Evolutionary conservation across 768 basidiomycete species (phyloP), one percentile per base, ranked within the genome.

Genomic region (Russula griseocarnosa): DNA sequence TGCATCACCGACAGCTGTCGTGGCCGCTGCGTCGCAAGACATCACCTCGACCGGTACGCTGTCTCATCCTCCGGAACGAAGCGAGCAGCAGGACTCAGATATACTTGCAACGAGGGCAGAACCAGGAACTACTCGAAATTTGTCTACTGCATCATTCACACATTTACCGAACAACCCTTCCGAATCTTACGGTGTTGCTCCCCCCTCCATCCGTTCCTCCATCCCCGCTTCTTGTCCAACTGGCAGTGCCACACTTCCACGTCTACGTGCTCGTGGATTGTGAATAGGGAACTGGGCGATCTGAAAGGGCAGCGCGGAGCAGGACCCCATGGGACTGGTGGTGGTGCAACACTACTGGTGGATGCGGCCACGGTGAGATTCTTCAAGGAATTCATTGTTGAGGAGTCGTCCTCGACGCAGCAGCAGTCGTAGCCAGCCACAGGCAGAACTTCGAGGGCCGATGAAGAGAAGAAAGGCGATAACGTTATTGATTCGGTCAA

Each of bases 231-330:
- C 67, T 4, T 61, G 68, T 7, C 47, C 61, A 18, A 55, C 58
- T 22, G 32, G 13, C 16, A n/a, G 40, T 54, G 62, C 70, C 24
- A 66, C 67, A 7, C 65, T 69, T 57, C 69, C 75, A 1, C 74
- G 73, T 53, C 82, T 90, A 36, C 78, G 80, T 9, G 85, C 92
- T 0, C 80, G 95, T 16, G 96, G 96, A 4, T 98, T 55, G 80
- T 98, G 69, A 99, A 99, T 74, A 77, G 76, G 22, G 86, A 89
- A 66, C 77, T 98, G 3, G 88, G 83, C 32, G 80, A 79, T 69
- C 71, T 87, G 61, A 66, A 75, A n/a, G 22, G 53, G 55, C 69
- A 62, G 54, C 73, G 69, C 18, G 71, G 67, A 56, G 72, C 70
- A 28, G 75, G 74, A 40, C 66, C 72, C 52, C 20, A 72, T 59